Conservation (phyloP, 495 filamentous ascomycete genomes). For the Xylaria palmicola region DNA sequence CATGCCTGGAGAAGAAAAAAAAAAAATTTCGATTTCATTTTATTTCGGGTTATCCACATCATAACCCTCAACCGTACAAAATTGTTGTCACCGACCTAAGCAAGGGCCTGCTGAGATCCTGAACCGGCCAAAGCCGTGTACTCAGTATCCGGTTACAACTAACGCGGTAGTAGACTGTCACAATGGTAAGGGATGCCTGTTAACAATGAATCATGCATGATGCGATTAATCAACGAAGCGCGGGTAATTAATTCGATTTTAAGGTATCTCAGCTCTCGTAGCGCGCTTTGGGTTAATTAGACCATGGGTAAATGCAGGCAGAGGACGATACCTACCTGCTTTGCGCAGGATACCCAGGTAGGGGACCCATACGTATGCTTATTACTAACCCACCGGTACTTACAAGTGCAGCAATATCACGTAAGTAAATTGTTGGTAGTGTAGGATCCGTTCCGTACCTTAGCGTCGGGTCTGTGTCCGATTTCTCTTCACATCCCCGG, state of each 20-base stretch:
- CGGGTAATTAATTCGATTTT: neutral
- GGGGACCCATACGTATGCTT: too few species aligned
- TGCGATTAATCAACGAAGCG: neutral
- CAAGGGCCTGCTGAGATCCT: neutral
- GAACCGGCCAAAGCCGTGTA: neutral
- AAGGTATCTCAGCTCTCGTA: neutral
- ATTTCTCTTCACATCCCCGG: conserved; percentile 3
- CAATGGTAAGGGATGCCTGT: neutral
- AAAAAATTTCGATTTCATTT: too few species aligned
- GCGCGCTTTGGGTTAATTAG: neutral
- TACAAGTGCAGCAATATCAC: too few species aligned
- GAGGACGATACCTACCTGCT: too few species aligned
- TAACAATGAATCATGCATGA: neutral
- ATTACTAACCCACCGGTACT: too few species aligned
- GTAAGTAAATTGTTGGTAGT: too few species aligned
- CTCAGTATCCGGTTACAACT: too few species aligned
- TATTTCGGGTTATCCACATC: neutral
- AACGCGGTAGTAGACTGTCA: neutral
- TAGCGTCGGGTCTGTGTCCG: conserved; percentile 5
- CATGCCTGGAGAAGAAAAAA: neutral
- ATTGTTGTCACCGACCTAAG: neutral
- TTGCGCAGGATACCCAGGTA: too few species aligned
- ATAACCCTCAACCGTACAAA: neutral
- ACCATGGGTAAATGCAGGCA: conserved; percentile 9
- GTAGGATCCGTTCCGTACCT: neutral